These are phyloP conservation scores for Mycosarcoma mackinlayi DNA, from an alignment of 1,284 basidiomycete genomes.

Conservation along the genomic window DNA sequence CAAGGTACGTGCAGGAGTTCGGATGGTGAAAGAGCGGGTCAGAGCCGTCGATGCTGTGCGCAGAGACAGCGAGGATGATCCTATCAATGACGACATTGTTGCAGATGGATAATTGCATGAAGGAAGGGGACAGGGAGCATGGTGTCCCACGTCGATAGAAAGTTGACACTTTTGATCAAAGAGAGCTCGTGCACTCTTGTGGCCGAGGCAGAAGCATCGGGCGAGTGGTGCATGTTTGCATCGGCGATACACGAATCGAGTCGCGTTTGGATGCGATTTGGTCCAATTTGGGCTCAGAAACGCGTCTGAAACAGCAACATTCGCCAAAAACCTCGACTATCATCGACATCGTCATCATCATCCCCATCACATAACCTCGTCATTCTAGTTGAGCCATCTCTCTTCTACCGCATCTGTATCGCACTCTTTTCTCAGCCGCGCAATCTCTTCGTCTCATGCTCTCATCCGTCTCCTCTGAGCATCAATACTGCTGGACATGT, in stretches of 20 bases:
- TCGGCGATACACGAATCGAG: neutral
- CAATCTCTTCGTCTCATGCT: neutral
- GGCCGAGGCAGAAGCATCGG: neutral
- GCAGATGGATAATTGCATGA: too few species aligned
- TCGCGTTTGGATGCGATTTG: neutral
- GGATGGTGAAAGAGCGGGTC: neutral
- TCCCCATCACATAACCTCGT: too few species aligned
- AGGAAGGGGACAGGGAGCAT: too few species aligned
- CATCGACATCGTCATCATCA: neutral
- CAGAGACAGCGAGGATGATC: neutral
- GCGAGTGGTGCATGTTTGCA: neutral
- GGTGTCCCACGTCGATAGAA: neutral
- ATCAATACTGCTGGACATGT: constrained; percentile 3
- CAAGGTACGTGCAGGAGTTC: neutral
- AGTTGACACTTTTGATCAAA: too few species aligned
- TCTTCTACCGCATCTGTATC: neutral
- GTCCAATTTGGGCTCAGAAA: too few species aligned
- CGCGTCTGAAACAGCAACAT: constrained; percentile 15
- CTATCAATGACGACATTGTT: neutral
- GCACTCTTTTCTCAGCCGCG: neutral
- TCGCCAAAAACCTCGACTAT: too few species aligned
- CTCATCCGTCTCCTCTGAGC: neutral
- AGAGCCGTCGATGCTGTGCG: neutral
- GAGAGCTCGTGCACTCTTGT: neutral
- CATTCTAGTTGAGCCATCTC: too few species aligned